Conservation (phyloP, 768 basidiomycete species). For the Daedaleopsis sinensis region DNA sequence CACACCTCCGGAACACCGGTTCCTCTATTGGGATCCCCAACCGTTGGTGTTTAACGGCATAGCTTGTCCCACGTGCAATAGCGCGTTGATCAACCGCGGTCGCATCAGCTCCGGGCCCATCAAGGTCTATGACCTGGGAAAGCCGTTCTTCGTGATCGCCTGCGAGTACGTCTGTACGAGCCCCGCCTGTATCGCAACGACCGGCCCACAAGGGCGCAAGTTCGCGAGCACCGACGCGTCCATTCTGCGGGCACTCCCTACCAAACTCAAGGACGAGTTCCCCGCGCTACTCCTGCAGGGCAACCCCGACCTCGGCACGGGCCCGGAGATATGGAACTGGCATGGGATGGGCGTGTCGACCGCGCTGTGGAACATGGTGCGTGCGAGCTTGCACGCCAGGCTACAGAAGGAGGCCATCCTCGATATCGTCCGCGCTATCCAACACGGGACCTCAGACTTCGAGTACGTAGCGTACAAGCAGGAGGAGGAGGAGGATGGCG, state of each 20-base stretch:
- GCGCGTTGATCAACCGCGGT: slow-evolving; percentile 65
- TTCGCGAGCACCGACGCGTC: slow-evolving; percentile 75
- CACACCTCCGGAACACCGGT: slow-evolving; percentile 72
- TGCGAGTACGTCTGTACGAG: slow-evolving; percentile 76
- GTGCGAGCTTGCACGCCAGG: slow-evolving; percentile 58
- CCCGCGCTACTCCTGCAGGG: slow-evolving; percentile 64
- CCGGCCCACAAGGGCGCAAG: slow-evolving; percentile 56
- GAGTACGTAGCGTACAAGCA: slow-evolving; percentile 25
- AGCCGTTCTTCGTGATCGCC: slow-evolving; percentile 84
- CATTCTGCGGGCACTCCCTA: slow-evolving; percentile 70
- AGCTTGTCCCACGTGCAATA: slow-evolving; percentile 65
- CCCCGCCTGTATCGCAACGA: slow-evolving; percentile 43
- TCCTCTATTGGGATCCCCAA: slow-evolving; percentile 88
- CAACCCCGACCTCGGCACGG: slow-evolving; percentile 57
- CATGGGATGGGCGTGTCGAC: slow-evolving; percentile 71
- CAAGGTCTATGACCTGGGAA: slow-evolving; percentile 79
- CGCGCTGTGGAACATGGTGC: slow-evolving; percentile 74
- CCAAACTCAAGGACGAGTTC: slow-evolving; percentile 72
- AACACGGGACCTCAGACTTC: slow-evolving; percentile 49
- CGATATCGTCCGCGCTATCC: slow-evolving; percentile 58
- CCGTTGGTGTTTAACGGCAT: slow-evolving; percentile 85
- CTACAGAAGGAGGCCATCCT: slow-evolving; percentile 65
- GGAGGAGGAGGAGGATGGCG: slow-evolving; percentile 40
- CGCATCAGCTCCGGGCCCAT: slow-evolving; percentile 75
- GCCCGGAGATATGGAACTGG: slow-evolving; percentile 75